Base-by-base conservation (phyloP, 1,139 yeast species). In the Yamadazyma diddensiae region DNA sequence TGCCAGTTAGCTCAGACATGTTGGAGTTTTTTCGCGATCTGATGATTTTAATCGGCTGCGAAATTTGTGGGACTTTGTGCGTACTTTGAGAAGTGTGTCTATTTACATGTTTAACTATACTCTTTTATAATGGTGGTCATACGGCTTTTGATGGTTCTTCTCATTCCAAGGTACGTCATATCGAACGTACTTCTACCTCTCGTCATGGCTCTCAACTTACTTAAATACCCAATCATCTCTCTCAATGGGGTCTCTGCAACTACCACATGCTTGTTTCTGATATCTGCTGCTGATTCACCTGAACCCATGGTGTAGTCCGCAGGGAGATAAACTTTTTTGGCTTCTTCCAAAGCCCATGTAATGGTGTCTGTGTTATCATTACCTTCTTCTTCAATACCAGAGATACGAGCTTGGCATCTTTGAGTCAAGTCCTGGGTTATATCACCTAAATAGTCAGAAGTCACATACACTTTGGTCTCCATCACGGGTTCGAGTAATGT, bases 221-320 rank as follows among this genome's bases (percentile, higher is more conserved):
- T 78, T 34, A 87, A 70, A 52, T 92, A 92, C 1, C 97, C 95
- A 34, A 90, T 75, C 96, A 92, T 88, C 43, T 83, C 94, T 41
- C 82, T 72, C 47, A 92, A 65, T 7, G 98, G 97, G 0, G 90
- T 90, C 36, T 73, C 76, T 0, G 96, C 96, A 11, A 65, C 62
- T 24, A 90, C 74, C 3, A 74, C 62, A 49, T 84, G 83, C 33
- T 70, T 70, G 41, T 62, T 62, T 24, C 49, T 52, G 33, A 60
- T 42, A 8, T 51, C 54, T 2, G 31, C 34, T 15, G 12, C 30
- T 4, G 28, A 11, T 56, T 53, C 15, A 6, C 31, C 28, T 5
- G 32, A 30, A 13, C 38, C 43, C 53, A 65, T 49, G n/a, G 73
- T 67, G 36, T 67, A 65, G 48, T 82, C 90, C 17, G 69, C 67